These are phyloP conservation scores for Trichaptum fuscoviolaceum DNA, from an alignment of 768 basidiomycete genomes.

Conservation along the genomic window DNA sequence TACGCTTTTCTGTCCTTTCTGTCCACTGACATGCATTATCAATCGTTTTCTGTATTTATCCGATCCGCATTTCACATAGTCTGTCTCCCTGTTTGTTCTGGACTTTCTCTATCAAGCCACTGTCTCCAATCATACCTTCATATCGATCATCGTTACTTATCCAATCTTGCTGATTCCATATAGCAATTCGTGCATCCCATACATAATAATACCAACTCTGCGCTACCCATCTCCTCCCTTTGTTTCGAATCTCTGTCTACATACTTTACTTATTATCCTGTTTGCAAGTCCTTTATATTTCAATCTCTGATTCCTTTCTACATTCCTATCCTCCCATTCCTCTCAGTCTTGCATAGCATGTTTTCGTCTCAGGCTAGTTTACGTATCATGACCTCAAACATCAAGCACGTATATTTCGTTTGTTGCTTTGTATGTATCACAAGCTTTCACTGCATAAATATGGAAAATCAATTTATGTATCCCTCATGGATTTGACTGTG, in stretches of 20 bases:
- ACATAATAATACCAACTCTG: slow-evolving; percentile 3
- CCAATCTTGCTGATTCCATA: slow-evolving; percentile 3
- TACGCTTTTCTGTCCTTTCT: slow-evolving; percentile 10
- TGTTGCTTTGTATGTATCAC: slow-evolving; percentile 25
- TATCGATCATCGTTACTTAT: slow-evolving; percentile 2
- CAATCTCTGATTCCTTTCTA: slow-evolving; percentile 18
- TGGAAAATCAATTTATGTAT: not conserved
- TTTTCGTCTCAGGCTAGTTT: slow-evolving; percentile 25
- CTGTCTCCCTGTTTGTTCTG: not conserved
- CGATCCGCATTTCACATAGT: not conserved
- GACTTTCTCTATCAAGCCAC: not conserved
- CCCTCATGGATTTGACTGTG: not conserved
- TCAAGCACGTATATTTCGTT: slow-evolving; percentile 18
- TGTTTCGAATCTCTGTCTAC: slow-evolving; percentile 11
- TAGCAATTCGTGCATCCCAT: not conserved
- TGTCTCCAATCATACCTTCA: slow-evolving; percentile 1
- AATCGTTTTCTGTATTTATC: slow-evolving; percentile 18
- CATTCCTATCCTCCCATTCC: slow-evolving; percentile 15
- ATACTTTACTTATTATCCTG: slow-evolving; percentile 15
- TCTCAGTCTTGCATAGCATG: slow-evolving; percentile 27
- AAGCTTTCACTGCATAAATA: not conserved
- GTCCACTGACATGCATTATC: slow-evolving; percentile 13
- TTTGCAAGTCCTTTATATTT: slow-evolving; percentile 15
- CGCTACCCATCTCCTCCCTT: slow-evolving; percentile 1
- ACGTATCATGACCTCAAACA: slow-evolving; percentile 14